Evolutionary conservation across 2,329 filamentous ascomycete genomes (phyloP), one percentile per base, ranked within the genome.

Genomic region (Byssothecium circinans): DNA sequence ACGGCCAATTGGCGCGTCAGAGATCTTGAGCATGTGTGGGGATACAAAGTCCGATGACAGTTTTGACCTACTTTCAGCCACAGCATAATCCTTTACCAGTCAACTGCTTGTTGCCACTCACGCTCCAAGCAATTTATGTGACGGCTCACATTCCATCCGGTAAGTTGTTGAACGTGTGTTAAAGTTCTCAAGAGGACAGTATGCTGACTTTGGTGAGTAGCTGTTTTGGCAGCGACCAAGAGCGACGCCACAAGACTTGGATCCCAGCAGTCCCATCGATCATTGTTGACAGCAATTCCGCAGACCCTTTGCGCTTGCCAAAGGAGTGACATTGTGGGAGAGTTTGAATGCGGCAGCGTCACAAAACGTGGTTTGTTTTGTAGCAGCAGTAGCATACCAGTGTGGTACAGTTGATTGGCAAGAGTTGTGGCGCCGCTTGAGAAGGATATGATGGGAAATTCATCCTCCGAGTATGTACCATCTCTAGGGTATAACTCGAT

Each of bases 361-460:
- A 73, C 77, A 37, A 63, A 61, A 4, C 75, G 72, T 15, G 80
- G 80, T 49, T 75, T 77, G 54, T 76, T 73, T 46, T 77, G 77
- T 15, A 83, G 70, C 45, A 83, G 63, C 0, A 81, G 59, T 7
- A 81, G 60, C 69, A 79, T 79, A 2, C 79, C 78, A 1, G 79
- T 79, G 53, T 83, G 81, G 55, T 81, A 82, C 2, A 82, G 66
- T 54, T 82, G 79, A 50, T 81, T 83, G 2, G 72, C 72, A 2
- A 76, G 70, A 3, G 71, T 60, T 0, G 71, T 75, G 0, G 74
- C 70, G 1, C 72, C 73, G 38, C 73, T 75, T 4, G 74, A 74
- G 53, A 77, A 79, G 0, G 81, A 60, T 15, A 81, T 60, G 0
- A 74, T 70, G 1, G 70, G 70, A 43, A 73, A 74, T 15, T 60